These are phyloP conservation scores for Sungouiella thailandica DNA, from an alignment of 805 yeast genomes.

Conservation along the genomic window DNA sequence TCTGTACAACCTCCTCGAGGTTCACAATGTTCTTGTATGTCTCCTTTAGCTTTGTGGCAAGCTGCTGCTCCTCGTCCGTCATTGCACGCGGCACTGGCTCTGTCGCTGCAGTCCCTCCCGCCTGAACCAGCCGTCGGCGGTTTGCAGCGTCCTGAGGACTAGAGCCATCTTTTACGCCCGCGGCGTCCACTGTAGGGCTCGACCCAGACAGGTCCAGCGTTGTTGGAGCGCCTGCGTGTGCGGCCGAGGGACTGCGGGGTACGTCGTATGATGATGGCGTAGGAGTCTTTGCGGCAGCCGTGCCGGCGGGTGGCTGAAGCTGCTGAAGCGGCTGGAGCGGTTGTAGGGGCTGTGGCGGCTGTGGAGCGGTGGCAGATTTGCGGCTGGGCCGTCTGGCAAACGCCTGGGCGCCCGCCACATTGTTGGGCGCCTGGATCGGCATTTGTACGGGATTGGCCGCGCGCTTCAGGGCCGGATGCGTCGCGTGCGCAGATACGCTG, in stretches of 20 bases:
- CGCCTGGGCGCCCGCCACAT: slow-evolving; percentile 10
- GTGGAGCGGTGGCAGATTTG: slow-evolving; percentile 3
- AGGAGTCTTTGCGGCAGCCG: slow-evolving; percentile 32
- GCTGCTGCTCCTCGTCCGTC: slow-evolving; percentile 58
- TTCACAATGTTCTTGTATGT: slow-evolving; percentile 66
- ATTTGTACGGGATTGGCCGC: slow-evolving; percentile 19
- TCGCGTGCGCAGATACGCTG: slow-evolving; percentile 31
- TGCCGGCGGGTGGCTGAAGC: too few species aligned
- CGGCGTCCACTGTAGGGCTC: slow-evolving; percentile 21
- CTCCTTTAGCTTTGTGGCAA: slow-evolving; percentile 68
- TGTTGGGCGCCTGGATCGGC: slow-evolving; percentile 14
- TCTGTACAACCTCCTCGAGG: slow-evolving; percentile 64
- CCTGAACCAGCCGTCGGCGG: background rate
- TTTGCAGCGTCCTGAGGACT: background rate
- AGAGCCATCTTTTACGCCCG: background rate
- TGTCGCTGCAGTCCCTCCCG: too few species aligned
- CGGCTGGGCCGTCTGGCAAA: slow-evolving; percentile 4
- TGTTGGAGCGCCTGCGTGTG: slow-evolving; percentile 25
- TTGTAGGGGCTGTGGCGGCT: background rate
- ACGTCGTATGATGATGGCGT: slow-evolving; percentile 39
- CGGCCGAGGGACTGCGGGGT: slow-evolving; percentile 35
- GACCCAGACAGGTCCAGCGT: slow-evolving; percentile 39
- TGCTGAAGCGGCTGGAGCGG: background rate
- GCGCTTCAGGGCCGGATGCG: slow-evolving; percentile 31
- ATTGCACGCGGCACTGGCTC: slow-evolving; percentile 24